phyloP scores from a whole-genome alignment of 768 basidiomycete genomes.

The Leccinum rimulosum region DNA sequence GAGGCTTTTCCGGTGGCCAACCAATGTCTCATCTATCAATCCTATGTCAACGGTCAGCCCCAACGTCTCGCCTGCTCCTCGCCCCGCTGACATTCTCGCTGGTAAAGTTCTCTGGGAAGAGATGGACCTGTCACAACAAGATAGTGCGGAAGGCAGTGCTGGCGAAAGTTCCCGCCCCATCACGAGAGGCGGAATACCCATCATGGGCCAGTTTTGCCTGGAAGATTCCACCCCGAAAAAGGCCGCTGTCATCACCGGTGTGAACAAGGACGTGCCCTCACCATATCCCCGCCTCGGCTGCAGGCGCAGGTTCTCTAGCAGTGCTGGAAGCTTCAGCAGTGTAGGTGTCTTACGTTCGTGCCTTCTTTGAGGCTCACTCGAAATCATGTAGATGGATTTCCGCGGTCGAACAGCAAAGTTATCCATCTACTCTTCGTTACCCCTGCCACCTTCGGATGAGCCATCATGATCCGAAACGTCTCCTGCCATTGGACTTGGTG shows the following conservation, averaged over 20 bases:
- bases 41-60: constrained; percentile 75
- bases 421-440: constrained; percentile 33
- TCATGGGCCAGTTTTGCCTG: constrained; percentile 40
- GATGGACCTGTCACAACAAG: constrained; percentile 38
- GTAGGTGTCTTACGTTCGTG: constrained; percentile 29
- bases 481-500: constrained; percentile 41
- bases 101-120: constrained; percentile 56
- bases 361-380: constrained; percentile 8
- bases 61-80: constrained; percentile 44
- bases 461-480: constrained; percentile 28
- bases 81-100: constrained; percentile 66
- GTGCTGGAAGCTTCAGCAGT: constrained; percentile 34
- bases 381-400: constrained; percentile 25
- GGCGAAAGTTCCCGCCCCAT: constrained; percentile 20
- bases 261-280: constrained; percentile 32
- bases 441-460: constrained; percentile 36
- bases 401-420: constrained; percentile 33
- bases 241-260: constrained; percentile 28
- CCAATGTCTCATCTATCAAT: constrained; percentile 60
- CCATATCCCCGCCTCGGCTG: constrained; percentile 28
- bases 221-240: constrained; percentile 15
- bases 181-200: constrained; percentile 23
- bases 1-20: constrained; percentile 67
- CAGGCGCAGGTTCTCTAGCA: constrained; percentile 27
- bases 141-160: constrained; percentile 36